Evolutionary conservation across 192 early-diverging fungal genomes (phyloP), one percentile per base, ranked within the genome.

Genomic region (Hyaloraphidium curvatum): DNA sequence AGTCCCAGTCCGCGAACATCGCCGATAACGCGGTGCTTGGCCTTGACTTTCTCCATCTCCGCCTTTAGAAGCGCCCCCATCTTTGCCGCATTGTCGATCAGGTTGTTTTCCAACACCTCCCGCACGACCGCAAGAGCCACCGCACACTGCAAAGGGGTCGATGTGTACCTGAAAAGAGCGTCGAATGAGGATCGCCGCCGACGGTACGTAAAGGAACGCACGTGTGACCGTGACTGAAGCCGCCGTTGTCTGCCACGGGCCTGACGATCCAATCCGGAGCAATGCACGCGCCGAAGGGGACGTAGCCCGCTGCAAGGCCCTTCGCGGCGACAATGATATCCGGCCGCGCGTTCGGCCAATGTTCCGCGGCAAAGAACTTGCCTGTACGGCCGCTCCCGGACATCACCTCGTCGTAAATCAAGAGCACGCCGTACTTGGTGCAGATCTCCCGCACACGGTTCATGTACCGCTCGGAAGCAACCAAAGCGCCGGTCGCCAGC

Each of bases 341-440:
- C 14, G 43, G 43, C 23, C 19, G 14, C 14, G 14, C 11, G 23
- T 48, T 25, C 23, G 43, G 43, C 43, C 43, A 48, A 14, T 25
- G 25, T 22, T 48, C 17, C 11, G 43, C 43, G 7, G 43, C 43
- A 25, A 48, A 25, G 43, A 48, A 48, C 43, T 48, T 48, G 43
- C 43, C 43, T 25, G 43, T 48, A 9, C 43, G 14, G 7, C 43
- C 43, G 9, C 17, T 25, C 11, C 43, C 43, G 7, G 43, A 22
- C 43, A 48, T 48, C 14, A 48, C 43, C 43, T 48, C 43, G 19
- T 48, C 43, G 23, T 22, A 48, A 4, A 48, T 19, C 11, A 48
- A 25, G 25, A 48, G 14, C 7, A 48, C 7, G 7, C 19, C 19
- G 19, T 48, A 48, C 23, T 48, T 48, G 43, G 5, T 11, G 23